These are phyloP conservation scores for Aeschynomene evenia DNA, from an alignment of 306 rosid species.

Conservation along the genomic window DNA sequence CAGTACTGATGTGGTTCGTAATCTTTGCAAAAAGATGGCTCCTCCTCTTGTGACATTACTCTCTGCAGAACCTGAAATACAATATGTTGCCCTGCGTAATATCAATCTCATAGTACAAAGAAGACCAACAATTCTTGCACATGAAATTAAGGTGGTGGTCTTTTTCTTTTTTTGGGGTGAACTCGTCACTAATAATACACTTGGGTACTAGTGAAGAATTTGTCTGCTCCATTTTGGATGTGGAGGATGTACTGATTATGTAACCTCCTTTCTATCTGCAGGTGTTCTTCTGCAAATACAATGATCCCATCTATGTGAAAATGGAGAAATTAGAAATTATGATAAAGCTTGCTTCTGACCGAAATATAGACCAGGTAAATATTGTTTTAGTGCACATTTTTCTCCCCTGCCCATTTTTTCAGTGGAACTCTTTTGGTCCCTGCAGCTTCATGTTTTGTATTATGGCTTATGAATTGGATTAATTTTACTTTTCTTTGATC, in stretches of 20 bases:
- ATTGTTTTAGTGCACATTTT: conserved; percentile 15
- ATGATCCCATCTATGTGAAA: conserved; percentile 97
- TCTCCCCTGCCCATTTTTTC: background rate
- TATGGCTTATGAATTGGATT: background rate
- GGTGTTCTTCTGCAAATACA: conserved; percentile 99
- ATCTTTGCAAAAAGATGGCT: conserved; percentile 99
- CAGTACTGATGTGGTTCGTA: conserved; percentile 94
- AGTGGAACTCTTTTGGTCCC: conserved; percentile 1
- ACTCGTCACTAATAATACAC: conserved; percentile 21
- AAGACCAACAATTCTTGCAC: conserved; percentile 97
- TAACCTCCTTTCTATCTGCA: conserved; percentile 37
- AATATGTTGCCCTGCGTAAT: conserved; percentile 95
- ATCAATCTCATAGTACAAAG: conserved; percentile 98
- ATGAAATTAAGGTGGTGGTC: conserved; percentile 91
- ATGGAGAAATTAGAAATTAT: conserved; percentile 98
- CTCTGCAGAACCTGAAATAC: conserved; percentile 99
- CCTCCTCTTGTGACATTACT: conserved; percentile 99
- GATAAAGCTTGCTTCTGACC: conserved; percentile 97
- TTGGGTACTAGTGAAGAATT: background rate
- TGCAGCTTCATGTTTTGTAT: conserved; percentile 2
- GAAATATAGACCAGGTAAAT: conserved; percentile 92
- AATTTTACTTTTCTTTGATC: conserved; percentile 27
- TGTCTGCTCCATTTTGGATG: conserved; percentile 3
- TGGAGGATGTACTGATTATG: conserved; percentile 23
- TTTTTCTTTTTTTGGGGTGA: conserved; percentile 13